phyloP scores from a whole-genome alignment of 805 yeast species.

The Yamadazyma kitorensis region DNA sequence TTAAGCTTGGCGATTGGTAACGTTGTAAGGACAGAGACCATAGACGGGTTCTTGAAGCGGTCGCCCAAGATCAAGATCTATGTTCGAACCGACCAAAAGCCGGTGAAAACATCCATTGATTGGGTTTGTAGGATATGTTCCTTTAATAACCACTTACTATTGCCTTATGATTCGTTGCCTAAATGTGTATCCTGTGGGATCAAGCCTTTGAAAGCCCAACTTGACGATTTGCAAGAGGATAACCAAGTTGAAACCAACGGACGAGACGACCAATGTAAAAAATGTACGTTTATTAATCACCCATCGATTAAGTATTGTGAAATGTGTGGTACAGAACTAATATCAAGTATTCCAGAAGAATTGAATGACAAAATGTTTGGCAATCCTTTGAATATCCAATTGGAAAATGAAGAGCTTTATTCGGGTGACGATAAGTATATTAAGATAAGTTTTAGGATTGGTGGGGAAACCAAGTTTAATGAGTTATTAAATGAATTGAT shows the following conservation, averaged over 20 bases:
- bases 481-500: slow-evolving; percentile 40
- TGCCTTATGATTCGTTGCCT: slow-evolving; percentile 23
- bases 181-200: slow-evolving; percentile 42
- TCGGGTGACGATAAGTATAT: slow-evolving; percentile 33
- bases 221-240: slow-evolving; percentile 14
- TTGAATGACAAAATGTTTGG: slow-evolving; percentile 6
- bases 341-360: slow-evolving; percentile 10
- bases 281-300: slow-evolving; percentile 82
- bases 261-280: slow-evolving; percentile 40
- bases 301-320: slow-evolving; percentile 78
- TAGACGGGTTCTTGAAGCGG: slow-evolving; percentile 63
- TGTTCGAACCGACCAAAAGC: slow-evolving; percentile 6
- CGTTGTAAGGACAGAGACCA: slow-evolving; percentile 35
- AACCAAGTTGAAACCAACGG: background rate
- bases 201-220: slow-evolving; percentile 16
- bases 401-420: slow-evolving; percentile 34
- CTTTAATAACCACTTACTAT: slow-evolving; percentile 48
- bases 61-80: slow-evolving; percentile 68
- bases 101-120: slow-evolving; percentile 16
- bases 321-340: slow-evolving; percentile 67
- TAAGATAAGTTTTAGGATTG: slow-evolving; percentile 72
- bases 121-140: slow-evolving; percentile 94
- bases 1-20: slow-evolving; percentile 46
- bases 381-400: slow-evolving; percentile 17
- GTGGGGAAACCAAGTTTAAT: slow-evolving; percentile 58